Base-by-base conservation (phyloP, 2,329 filamentous ascomycete genomes). In the Fusarium sp. region DNA sequence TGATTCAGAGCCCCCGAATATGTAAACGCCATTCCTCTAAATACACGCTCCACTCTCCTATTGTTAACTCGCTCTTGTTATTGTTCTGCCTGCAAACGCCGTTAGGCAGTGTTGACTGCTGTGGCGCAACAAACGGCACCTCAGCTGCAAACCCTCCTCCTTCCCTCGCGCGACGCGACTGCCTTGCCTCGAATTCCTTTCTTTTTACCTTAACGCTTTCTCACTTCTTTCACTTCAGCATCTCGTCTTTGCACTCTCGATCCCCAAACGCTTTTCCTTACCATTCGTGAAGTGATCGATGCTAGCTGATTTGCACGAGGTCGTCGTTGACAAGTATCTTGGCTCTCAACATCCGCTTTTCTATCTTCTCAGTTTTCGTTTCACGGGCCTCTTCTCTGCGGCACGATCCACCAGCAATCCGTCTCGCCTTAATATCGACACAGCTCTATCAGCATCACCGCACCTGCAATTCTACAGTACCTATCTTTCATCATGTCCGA, bases 1-100 rank as follows among this genome's bases (percentile, higher is more conserved):
- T 65, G 57, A 58, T 50, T 58, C 61, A 65, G 47, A 38, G 46
- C 6, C 29, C 4, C 11, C 2, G 11, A 19, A 38, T 5, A 15
- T 5, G 31, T n/a, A 11, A 19, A 12, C 11, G 22, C 7, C 2
- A n/a, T 5, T 22, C 19, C 1, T 28, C 15, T 19, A 19, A 25
- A 10, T n/a, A 10, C 13, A n/a, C 10, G 6, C 31, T n/a, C 11
- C 6, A 24, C 15, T n/a, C 12, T 8, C 9, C 9, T 12, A 31
- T 31, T 31, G 29, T 15, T 19, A 25, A 7, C 15, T 32, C 10
- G 19, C 29, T 8, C 7, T 12, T 35, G 3, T 26, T 25, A 15
- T 51, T 15, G 22, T 10, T 19, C 9, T 44, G 7, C 15, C n/a
- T 29, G 12, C 8, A 51, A 44, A 32, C 13, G 34, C n/a, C 15